Evolutionary conservation across 176 grass and related monocot species (phyloP).

Genomic region (Tillandsia fasciculata): DNA sequence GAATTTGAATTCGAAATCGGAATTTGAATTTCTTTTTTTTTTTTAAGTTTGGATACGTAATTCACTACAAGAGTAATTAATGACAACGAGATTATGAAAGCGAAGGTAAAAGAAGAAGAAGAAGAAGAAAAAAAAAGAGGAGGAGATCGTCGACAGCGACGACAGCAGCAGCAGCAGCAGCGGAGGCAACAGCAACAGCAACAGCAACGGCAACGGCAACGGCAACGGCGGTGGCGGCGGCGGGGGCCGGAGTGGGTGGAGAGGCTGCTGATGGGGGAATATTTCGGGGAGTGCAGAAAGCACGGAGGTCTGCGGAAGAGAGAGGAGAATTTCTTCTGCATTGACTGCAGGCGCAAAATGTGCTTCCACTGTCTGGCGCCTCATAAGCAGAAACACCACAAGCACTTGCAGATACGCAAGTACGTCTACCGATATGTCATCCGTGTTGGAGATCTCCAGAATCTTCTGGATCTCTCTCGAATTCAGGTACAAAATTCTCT

Average conservation of each 20-base stretch:
- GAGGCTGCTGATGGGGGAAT: slow-evolving; percentile 6
- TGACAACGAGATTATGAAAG: too few relatives aligned
- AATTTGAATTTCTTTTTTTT: too few relatives aligned
- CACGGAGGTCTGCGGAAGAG: slow-evolving; percentile 17
- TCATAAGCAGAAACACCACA: neutral
- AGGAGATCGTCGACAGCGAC: too few relatives aligned
- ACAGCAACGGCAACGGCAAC: neutral
- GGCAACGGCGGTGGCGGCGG: neutral
- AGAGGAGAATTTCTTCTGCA: slow-evolving; percentile 18
- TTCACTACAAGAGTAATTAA: too few relatives aligned
- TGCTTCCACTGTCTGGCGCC: slow-evolving; percentile 25
- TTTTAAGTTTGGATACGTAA: too few relatives aligned
- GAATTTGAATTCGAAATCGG: too few relatives aligned
- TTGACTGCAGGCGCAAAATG: slow-evolving; percentile 18
- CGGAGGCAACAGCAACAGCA: neutral
- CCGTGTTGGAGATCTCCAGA: slow-evolving; percentile 1
- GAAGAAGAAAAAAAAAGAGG: too few relatives aligned
- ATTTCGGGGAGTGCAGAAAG: slow-evolving; percentile 17
- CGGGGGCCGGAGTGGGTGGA: neutral
- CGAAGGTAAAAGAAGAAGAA: too few relatives aligned
- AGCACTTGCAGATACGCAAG: slow-evolving; percentile 35
- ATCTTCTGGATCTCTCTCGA: slow-evolving; percentile 23
- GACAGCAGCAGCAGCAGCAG: neutral
- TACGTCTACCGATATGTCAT: slow-evolving; percentile 41
- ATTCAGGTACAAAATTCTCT: slow-evolving; percentile 28